A percentile compares a stretch with the other conserved stretches of the same genome.
Conservation (phyloP, 192 early-diverging fungal genomes). For the Backusella luteola region DNA sequence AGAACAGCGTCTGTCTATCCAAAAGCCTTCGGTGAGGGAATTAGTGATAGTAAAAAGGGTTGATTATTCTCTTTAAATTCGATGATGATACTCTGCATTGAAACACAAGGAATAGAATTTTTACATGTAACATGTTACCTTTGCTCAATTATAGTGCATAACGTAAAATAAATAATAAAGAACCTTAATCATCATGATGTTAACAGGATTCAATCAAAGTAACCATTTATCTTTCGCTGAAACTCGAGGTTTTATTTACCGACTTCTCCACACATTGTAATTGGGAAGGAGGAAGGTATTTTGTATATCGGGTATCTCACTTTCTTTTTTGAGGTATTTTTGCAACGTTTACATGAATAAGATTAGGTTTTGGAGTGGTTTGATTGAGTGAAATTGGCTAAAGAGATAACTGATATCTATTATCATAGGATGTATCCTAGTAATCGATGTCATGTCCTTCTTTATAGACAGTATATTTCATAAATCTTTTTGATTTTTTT, state of each 20-base stretch:
- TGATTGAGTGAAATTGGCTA: not conserved
- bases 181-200: not conserved
- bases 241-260: not conserved
- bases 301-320: not conserved
- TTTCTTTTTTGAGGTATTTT: not conserved
- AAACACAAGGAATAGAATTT: not conserved
- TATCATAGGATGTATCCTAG: not conserved
- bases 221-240: not conserved
- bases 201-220: not conserved
- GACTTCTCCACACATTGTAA: not conserved
- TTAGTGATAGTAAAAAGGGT: not conserved
- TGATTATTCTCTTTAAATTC: no score
- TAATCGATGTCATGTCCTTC: not conserved
- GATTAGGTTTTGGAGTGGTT: not conserved
- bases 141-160: not conserved
- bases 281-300: not conserved
- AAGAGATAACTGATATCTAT: not conserved
- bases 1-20: not conserved
- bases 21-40: not conserved
- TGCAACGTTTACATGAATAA: not conserved
- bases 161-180: not conserved
- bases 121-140: not conserved
- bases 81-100: not conserved
- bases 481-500: not conserved
- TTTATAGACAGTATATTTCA: slow-evolving; percentile 3